A percentile compares a stretch with the other conserved stretches of the same genome.
phyloP scores from a whole-genome alignment of 768 basidiomycete species.

The Fistulinella prunicolor region DNA sequence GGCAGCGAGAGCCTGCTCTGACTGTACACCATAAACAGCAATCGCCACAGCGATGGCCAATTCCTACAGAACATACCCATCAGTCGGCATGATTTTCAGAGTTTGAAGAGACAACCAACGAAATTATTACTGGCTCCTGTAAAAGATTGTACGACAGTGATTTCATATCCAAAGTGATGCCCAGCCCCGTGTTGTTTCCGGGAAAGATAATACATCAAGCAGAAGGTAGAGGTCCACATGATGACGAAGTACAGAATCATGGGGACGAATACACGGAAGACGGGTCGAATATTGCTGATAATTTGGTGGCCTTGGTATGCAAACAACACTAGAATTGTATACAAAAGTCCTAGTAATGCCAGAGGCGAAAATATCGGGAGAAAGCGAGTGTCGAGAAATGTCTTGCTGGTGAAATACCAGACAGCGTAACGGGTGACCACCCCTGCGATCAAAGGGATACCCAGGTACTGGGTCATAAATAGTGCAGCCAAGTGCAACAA shows the following conservation, averaged over 20 bases:
- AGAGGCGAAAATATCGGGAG: conserved; percentile 68
- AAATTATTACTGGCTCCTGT: conserved; percentile 81
- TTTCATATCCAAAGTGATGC: conserved; percentile 52
- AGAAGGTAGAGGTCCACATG: conserved; percentile 70
- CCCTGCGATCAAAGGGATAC: conserved; percentile 75
- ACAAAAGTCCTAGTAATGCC: conserved; percentile 72
- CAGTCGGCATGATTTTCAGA: too few relatives aligned
- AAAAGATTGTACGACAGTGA: conserved; percentile 75
- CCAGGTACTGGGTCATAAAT: conserved; percentile 67
- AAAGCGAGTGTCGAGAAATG: conserved; percentile 55
- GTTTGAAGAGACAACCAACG: conserved; percentile 35
- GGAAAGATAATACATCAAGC: conserved; percentile 48
- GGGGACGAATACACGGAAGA: conserved; percentile 80
- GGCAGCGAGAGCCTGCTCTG: conserved; percentile 77
- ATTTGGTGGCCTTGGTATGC: conserved; percentile 70
- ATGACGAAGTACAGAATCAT: conserved; percentile 74
- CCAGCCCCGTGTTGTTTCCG: conserved; percentile 27
- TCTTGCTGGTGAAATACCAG: conserved; percentile 43
- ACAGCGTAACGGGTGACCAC: conserved; percentile 62
- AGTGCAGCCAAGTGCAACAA: background rate
- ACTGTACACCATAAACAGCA: conserved; percentile 72
- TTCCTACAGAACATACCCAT: conserved; percentile 42
- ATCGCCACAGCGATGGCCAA: conserved; percentile 82
- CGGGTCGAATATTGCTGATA: conserved; percentile 66
- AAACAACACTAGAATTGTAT: conserved; percentile 77